These are phyloP conservation scores for thale cress (Arabidopsis thaliana) DNA, from an alignment of 345 rosid genomes.

Conservation along the genomic window TAIR10.1 NC_003076.8:26138501-26139000, in stretches of 20 bases:
- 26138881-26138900: not conserved
- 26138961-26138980: not conserved
- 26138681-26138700: slow-evolving; percentile 39
- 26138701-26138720: slow-evolving; percentile 46
- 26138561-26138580: slow-evolving; percentile 48
- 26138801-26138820: not conserved
- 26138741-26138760: slow-evolving; percentile 47
- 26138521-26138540: slow-evolving; percentile 50
- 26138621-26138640: not conserved
- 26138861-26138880: slow-evolving; percentile 10
- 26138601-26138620: slow-evolving; percentile 31
- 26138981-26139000: not conserved
- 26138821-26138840: slow-evolving; percentile 13
- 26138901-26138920: not conserved
- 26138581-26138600: slow-evolving; percentile 55
- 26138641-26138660: not conserved
- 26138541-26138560: slow-evolving; percentile 49
- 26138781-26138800: slow-evolving; percentile 43
- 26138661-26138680: slow-evolving; percentile 27
- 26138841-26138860: slow-evolving; percentile 13
- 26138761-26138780: slow-evolving; percentile 35
- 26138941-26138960: not conserved
- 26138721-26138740: slow-evolving; percentile 46
- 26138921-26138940: slow-evolving; percentile 6
- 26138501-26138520: slow-evolving; percentile 56